Evolutionary conservation across 2,329 filamentous ascomycete genomes (phyloP).

Genomic region (Xylariomycetidae sp.): DNA sequence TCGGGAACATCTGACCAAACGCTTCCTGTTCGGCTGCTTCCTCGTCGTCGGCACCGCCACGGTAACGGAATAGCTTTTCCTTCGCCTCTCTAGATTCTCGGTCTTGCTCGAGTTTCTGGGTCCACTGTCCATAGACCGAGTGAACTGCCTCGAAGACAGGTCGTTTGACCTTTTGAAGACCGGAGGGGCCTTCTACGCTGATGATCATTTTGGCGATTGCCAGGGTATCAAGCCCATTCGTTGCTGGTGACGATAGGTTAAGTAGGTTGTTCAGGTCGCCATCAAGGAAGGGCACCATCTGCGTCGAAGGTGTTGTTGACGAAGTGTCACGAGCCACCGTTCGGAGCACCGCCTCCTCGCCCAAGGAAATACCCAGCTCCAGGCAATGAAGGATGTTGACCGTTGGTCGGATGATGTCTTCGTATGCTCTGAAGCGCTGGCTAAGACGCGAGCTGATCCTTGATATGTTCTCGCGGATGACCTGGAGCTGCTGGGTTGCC

Average conservation of each 20-base stretch:
- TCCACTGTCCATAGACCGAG: slow-evolving; percentile 75
- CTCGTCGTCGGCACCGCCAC: slow-evolving; percentile 69
- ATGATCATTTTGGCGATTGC: slow-evolving; percentile 38
- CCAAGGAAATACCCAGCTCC: slow-evolving; percentile 66
- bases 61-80: slow-evolving; percentile 76
- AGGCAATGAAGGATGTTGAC: slow-evolving; percentile 75
- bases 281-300: slow-evolving; percentile 51
- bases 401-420: slow-evolving; percentile 75
- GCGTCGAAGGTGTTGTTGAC: slow-evolving; percentile 33
- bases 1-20: slow-evolving; percentile 76
- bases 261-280: slow-evolving; percentile 31
- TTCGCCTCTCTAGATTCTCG: slow-evolving; percentile 68
- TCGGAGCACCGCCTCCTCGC: slow-evolving; percentile 35
- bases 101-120: slow-evolving; percentile 66
- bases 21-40: slow-evolving; percentile 70
- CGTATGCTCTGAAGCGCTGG: slow-evolving; percentile 70
- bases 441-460: slow-evolving; percentile 64
- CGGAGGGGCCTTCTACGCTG: slow-evolving; percentile 41
- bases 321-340: slow-evolving; percentile 6
- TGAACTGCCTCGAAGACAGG: slow-evolving; percentile 62
- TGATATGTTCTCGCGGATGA: slow-evolving; percentile 52
- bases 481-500: slow-evolving; percentile 38
- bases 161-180: slow-evolving; percentile 40
- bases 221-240: slow-evolving; percentile 43
- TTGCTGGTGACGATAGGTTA: slow-evolving; percentile 15